These are phyloP conservation scores for Tylopilus sp. DNA, from an alignment of 1,284 basidiomycete genomes.

Conservation along the genomic window DNA sequence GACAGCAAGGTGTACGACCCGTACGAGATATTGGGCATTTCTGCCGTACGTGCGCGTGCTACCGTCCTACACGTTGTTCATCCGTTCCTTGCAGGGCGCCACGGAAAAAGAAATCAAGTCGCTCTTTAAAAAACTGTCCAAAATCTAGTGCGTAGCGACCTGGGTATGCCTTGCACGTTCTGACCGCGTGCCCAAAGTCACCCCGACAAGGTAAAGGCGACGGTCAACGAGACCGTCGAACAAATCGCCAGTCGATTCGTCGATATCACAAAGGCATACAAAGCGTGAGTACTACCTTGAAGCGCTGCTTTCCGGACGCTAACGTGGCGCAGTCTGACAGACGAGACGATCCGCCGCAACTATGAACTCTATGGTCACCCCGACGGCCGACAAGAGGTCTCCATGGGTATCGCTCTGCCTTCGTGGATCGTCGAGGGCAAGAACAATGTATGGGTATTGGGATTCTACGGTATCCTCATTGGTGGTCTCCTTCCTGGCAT, in stretches of 20 bases:
- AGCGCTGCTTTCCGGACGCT: background rate
- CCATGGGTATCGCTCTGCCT: slow-evolving; percentile 95
- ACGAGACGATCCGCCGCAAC: slow-evolving; percentile 92
- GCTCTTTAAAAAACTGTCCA: slow-evolving; percentile 93
- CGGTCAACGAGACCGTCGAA: slow-evolving; percentile 84
- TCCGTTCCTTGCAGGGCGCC: slow-evolving; percentile 44
- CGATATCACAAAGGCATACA: slow-evolving; percentile 97
- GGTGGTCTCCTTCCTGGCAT: slow-evolving; percentile 84
- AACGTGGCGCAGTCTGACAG: slow-evolving; percentile 66
- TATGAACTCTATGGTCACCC: slow-evolving; percentile 92
- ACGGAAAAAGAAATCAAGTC: slow-evolving; percentile 94
- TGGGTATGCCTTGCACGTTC: background rate
- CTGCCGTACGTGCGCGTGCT: slow-evolving; percentile 43
- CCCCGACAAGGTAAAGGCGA: slow-evolving; percentile 92
- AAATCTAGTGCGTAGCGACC: slow-evolving; percentile 67
- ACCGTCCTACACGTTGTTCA: background rate
- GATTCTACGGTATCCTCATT: slow-evolving; percentile 83
- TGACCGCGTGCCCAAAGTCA: slow-evolving; percentile 56
- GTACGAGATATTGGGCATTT: slow-evolving; percentile 90
- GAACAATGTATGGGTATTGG: slow-evolving; percentile 91
- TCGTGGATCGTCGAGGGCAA: slow-evolving; percentile 91
- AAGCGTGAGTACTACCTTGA: slow-evolving; percentile 58
- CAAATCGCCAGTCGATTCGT: slow-evolving; percentile 90
- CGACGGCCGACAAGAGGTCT: slow-evolving; percentile 92
- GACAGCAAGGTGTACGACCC: slow-evolving; percentile 88